Evolutionary conservation across 495 filamentous ascomycete species (phyloP), one percentile per base, ranked within the genome.

Genomic region (Hypoxylon perforatum): DNA sequence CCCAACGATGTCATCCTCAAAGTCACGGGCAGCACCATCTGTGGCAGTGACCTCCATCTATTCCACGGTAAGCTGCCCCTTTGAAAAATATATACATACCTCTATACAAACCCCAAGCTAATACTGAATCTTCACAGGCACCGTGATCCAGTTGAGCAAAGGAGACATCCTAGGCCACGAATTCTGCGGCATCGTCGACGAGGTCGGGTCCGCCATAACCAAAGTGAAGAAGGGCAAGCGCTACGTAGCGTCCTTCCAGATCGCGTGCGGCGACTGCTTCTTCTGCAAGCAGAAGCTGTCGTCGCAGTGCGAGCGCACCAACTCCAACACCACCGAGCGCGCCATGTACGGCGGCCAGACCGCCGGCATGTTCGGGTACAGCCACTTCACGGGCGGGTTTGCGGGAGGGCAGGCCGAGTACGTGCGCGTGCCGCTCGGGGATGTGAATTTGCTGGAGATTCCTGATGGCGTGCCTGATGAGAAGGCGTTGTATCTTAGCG

Each of bases 151-250:
- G 70, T 65, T 96, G 35, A 78, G 89, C 63, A 90, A 91, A 67
- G 92, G 94, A 41, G 93, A 97, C 78, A 93, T 97, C 49, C 83
- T 96, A 0, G 93, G 93, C 45, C 92, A 97, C 73, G 93, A 97
- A 68, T 96, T 92, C 79, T 93, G 90, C 71, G 93, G 93, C 41
- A 76, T 92, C 15, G 88, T 96, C 5, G 91, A 95, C 30, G 80
- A 83, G 14, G 82, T 91, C 5, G 93, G 93, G 0, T 76, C 86
- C 0, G 83, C 65, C 0, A 85, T 90, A 2, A 74, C 89, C 35
- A 84, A 89, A 67, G 74, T 77, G 14, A 25, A 77, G 33, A 80
- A 80, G 46, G 93, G 93, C 14, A 86, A 94, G 57, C 81, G 93
- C 17, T 94, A 94, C 18, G 92, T 97, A 6, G 91, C 88, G 0